phyloP scores from a whole-genome alignment of 768 basidiomycete species.

The Boletus tomentosulus region DNA sequence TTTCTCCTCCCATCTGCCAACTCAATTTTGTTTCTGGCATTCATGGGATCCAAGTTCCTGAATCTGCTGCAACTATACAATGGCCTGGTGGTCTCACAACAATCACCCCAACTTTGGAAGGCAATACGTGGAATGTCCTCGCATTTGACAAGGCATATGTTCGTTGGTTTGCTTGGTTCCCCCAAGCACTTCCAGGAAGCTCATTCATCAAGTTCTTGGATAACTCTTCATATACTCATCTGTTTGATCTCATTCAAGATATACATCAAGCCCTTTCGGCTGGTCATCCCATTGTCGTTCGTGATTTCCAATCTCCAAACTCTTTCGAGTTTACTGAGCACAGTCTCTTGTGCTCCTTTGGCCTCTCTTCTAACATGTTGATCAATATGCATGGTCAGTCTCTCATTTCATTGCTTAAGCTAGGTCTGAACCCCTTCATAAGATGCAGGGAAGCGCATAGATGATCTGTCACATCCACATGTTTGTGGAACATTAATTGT shows the following conservation, averaged over 20 bases:
- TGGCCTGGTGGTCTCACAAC: neutral
- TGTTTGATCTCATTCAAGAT: neutral
- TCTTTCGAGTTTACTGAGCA: neutral
- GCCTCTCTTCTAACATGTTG: neutral
- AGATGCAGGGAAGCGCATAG: too few species aligned
- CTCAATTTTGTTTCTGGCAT: neutral
- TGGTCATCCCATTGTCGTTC: neutral
- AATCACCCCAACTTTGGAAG: neutral
- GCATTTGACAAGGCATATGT: neutral
- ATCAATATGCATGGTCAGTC: neutral
- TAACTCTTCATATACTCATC: neutral
- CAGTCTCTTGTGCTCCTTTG: neutral
- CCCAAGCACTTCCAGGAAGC: neutral
- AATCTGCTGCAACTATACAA: neutral
- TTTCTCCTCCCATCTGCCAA: too few species aligned
- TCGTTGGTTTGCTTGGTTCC: neutral
- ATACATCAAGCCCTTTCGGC: neutral
- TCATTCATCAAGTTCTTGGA: neutral
- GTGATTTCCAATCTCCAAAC: neutral
- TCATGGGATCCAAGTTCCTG: neutral
- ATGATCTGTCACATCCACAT: too few species aligned
- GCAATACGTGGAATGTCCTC: neutral
- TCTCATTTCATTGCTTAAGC: too few species aligned
- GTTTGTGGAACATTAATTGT: too few species aligned
- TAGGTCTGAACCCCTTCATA: too few species aligned